Base-by-base conservation (phyloP, 164 flowering plant species). In the Annona cherimola region DNA sequence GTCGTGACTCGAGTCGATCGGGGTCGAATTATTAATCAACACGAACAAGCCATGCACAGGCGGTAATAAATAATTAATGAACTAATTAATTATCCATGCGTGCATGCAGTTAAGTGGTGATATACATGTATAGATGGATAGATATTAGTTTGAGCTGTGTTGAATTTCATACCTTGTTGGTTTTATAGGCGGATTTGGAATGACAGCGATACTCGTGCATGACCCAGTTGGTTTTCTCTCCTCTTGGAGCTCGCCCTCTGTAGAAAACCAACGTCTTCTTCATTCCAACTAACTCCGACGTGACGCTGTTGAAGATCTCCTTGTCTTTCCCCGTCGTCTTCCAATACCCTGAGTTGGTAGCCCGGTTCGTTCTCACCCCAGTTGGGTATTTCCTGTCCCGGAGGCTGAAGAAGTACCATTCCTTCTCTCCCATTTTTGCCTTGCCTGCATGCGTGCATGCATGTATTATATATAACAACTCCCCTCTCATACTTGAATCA, bases 391-490 rank as follows among this genome's bases (percentile, higher is more conserved):
- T 94, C 42, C 98, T 80, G 65, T 93, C 98, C n/a, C 98, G 74
- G 0, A 91, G 87, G 80, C 90, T 89, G 85, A 93, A 93, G 83
- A 93, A 93, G 46, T 93, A 93, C 97, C 97, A 93, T 74, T 93
- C 98, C 46, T 91, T 94, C 69, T 90, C 98, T 77, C 98, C 98
- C 97, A 91, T 91, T 71, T 91, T 94, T 2, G 98, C 98, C 81
- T 94, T 94, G 66, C 84, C 98, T 92, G 57, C 76, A 45, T 9
- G 5, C 71, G 20, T 19, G 35, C 35, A 1, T 26, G 35, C 35
- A 26, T 26, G 35, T 26, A 26, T 26, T 26, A 26, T 26, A 26
- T 26, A 26, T 1, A 26, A 26, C 35, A 26, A 26, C 35, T 26
- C 35, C 35, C 35, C 35, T 26, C 35, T 26, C 35, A 26, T 26